These are phyloP conservation scores for Centaurea solstitialis DNA, from an alignment of 129 eudicot genomes.

Conservation along the genomic window DNA sequence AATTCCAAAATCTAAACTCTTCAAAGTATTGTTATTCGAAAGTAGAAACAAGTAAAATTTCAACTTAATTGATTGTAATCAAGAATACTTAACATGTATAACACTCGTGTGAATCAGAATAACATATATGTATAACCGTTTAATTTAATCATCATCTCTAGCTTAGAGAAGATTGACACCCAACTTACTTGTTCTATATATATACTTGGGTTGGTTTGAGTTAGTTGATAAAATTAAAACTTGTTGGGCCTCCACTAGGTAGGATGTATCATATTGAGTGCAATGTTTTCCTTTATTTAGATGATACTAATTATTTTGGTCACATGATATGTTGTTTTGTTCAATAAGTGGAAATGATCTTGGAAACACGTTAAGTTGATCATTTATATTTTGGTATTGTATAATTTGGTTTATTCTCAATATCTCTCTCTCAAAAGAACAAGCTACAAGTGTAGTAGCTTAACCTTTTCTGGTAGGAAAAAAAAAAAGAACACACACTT, in stretches of 20 bases:
- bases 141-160: not conserved
- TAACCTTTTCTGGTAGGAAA: no score
- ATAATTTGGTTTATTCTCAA: no score
- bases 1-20: no score
- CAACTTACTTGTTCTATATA: no score
- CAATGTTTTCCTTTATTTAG: not conserved
- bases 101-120: no score
- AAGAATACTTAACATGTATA: no score
- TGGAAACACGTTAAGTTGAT: not conserved
- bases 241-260: not conserved
- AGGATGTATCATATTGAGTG: not conserved
- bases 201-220: not conserved
- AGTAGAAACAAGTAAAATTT: no score
- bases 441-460: no score
- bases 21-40: no score
- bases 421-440: not conserved
- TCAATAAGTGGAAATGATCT: not conserved
- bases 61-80: no score
- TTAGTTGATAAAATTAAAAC: not conserved
- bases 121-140: no score
- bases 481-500: not conserved
- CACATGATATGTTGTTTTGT: not conserved
- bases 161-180: not conserved
- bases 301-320: not conserved
- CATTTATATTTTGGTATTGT: not conserved